Percentiles rank a stretch among this genome's conserved stretches.
Evolutionary conservation across 495 filamentous ascomycete species (phyloP).

Genomic region (Neurospora sp.): DNA sequence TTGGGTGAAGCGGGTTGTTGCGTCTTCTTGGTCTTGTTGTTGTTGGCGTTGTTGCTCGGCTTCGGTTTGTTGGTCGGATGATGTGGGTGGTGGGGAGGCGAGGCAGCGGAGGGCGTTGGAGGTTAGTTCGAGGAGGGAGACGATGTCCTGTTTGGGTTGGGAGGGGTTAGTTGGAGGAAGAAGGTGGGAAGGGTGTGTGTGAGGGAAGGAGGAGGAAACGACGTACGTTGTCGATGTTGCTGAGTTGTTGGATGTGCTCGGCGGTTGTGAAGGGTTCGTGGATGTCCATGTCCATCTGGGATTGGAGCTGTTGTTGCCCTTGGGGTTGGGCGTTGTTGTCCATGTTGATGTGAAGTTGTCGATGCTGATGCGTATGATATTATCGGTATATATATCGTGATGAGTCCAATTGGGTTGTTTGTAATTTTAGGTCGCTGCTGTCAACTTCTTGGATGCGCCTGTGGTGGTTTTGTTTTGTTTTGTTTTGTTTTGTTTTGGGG

Average conservation of each 20-base stretch:
- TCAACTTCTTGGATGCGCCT: background rate
- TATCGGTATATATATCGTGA: background rate
- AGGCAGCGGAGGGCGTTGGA: slow-evolving; percentile 61
- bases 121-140: slow-evolving; percentile 53
- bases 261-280: slow-evolving; percentile 45
- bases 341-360: slow-evolving; percentile 1
- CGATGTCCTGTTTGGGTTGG: slow-evolving; percentile 25
- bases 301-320: background rate
- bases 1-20: slow-evolving; percentile 50
- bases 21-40: slow-evolving; percentile 25
- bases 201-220: background rate
- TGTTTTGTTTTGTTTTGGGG: background rate
- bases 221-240: slow-evolving; percentile 60
- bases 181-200: background rate
- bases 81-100: slow-evolving; percentile 32
- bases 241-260: slow-evolving; percentile 69
- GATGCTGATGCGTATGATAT: background rate
- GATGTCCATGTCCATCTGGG: slow-evolving; percentile 9
- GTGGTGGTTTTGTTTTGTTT: background rate
- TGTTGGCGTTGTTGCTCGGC: background rate
- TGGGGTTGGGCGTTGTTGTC: slow-evolving; percentile 1
- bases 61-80: background rate
- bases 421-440: background rate
- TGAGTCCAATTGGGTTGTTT: background rate
- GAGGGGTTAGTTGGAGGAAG: slow-evolving; percentile 3